A percentile compares a stretch with the other conserved stretches of the same genome.
phyloP scores from a whole-genome alignment of 306 rosid species.

The Lathyrus oleraceus region DNA sequence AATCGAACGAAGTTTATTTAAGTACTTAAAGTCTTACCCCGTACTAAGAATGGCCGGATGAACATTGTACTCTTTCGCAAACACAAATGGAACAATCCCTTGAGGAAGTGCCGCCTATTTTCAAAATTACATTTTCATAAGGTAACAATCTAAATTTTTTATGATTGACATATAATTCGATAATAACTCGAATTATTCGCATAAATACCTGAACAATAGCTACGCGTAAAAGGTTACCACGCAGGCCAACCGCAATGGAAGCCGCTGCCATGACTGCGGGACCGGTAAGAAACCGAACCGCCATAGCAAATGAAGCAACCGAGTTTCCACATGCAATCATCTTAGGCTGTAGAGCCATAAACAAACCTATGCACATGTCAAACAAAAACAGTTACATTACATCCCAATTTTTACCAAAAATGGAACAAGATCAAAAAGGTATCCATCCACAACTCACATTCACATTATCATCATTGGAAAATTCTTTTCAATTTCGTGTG shows the following conservation, averaged over 20 bases:
- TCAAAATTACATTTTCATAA: conserved; percentile 14
- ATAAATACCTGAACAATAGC: conserved; percentile 78
- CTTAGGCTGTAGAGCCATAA: conserved; percentile 98
- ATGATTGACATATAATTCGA: neutral
- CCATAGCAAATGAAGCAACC: conserved; percentile 90
- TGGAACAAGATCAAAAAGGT: neutral
- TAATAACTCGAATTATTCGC: too few relatives aligned
- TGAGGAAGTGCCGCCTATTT: conserved; percentile 95
- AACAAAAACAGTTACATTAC: conserved; percentile 10
- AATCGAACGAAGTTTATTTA: neutral
- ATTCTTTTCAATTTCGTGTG: neutral
- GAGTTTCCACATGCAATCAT: conserved; percentile 98
- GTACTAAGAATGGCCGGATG: conserved; percentile 97
- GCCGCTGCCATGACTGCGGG: conserved; percentile 98
- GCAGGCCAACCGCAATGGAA: conserved; percentile 88
- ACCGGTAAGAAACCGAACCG: conserved; percentile 88
- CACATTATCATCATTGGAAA: conserved; percentile 1
- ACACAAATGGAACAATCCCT: conserved; percentile 97
- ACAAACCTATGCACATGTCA: conserved; percentile 65
- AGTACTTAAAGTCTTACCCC: conserved; percentile 60
- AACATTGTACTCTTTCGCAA: conserved; percentile 95
- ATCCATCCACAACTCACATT: neutral
- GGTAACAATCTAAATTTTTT: neutral
- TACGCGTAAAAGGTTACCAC: conserved; percentile 83
- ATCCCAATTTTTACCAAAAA: conserved; percentile 7